A percentile compares a stretch with the other conserved stretches of the same genome.
Evolutionary conservation across 139 green algal genomes (phyloP).

Genomic region (Tetraselmis striata): DNA sequence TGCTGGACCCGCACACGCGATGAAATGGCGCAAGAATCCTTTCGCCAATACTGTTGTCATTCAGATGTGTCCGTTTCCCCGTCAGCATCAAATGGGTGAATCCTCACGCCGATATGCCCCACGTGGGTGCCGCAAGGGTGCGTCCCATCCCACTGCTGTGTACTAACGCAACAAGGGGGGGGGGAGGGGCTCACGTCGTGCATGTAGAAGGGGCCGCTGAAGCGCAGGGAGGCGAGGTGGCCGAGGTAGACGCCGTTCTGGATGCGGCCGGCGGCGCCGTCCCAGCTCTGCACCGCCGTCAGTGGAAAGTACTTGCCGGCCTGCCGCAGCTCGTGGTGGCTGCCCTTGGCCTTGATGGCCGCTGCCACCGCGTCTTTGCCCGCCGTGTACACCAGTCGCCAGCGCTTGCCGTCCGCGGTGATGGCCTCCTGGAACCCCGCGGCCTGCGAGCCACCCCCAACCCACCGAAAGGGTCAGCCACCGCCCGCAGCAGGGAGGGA

Average conservation of each 20-base stretch:
- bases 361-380: slow-evolving; percentile 18
- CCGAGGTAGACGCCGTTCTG: slow-evolving; percentile 47
- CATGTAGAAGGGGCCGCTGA: slow-evolving; percentile 30
- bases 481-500: background rate
- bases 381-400: slow-evolving; percentile 38
- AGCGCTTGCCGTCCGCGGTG: slow-evolving; percentile 25
- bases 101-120: too few relatives aligned
- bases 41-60: too few relatives aligned
- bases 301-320: slow-evolving; percentile 37
- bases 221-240: slow-evolving; percentile 30
- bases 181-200: slow-evolving; percentile 18
- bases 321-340: background rate
- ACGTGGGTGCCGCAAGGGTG: too few relatives aligned
- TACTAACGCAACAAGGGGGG: too few relatives aligned
- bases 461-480: background rate
- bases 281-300: slow-evolving; percentile 34
- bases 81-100: too few relatives aligned
- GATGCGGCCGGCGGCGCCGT: slow-evolving; percentile 23
- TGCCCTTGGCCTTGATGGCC: slow-evolving; percentile 18
- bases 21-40: too few relatives aligned
- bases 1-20: too few relatives aligned
- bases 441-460: background rate
- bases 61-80: too few relatives aligned
- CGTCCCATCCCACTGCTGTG: too few relatives aligned
- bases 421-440: slow-evolving; percentile 14